A percentile compares a stretch with the other conserved stretches of the same genome.
Evolutionary conservation across 192 early-diverging fungal genomes (phyloP).

Genomic region (Entophlyctis helioformis): DNA sequence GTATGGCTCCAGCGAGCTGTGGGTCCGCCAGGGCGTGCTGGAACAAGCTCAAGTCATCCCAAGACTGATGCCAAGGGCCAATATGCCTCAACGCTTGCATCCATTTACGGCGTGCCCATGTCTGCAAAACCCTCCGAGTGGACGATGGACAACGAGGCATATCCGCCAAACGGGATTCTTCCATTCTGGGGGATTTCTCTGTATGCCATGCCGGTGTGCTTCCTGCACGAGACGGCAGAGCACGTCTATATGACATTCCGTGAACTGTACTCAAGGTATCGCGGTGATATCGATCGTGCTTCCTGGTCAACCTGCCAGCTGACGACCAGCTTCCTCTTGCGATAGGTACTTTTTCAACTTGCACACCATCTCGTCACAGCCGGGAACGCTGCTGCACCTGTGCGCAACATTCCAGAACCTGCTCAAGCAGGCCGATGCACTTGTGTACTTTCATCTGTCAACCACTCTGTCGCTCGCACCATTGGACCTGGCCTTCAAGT

Average conservation of each 20-base stretch:
- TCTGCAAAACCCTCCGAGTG: too few relatives aligned
- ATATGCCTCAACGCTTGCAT: too few relatives aligned
- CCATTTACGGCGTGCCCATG: too few relatives aligned
- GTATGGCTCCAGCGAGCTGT: conserved; percentile 35
- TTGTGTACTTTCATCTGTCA: conserved; percentile 27
- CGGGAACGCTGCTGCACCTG: conserved; percentile 12
- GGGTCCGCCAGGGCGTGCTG: too few relatives aligned
- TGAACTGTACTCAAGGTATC: conserved; percentile 36
- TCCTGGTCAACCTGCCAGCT: too few relatives aligned
- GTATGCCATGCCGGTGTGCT: conserved; percentile 45
- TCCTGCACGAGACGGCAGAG: conserved; percentile 24
- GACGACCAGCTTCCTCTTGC: too few relatives aligned
- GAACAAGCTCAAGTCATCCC: too few relatives aligned
- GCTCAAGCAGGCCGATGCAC: conserved; percentile 30
- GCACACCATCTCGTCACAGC: conserved; percentile 23
- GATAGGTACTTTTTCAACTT: conserved; percentile 33
- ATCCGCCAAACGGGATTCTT: conserved; percentile 38
- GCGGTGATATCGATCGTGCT: too few relatives aligned
- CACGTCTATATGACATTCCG: conserved; percentile 37
- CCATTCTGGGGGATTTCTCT: conserved; percentile 33
- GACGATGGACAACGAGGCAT: conserved; percentile 1
- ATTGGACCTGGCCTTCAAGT: conserved; percentile 25
- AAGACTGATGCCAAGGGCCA: too few relatives aligned
- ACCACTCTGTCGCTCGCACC: conserved; percentile 18
- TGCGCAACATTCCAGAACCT: conserved; percentile 30